Conservation (phyloP, 306 rosid species). For the Quercus bicolor region DNA sequence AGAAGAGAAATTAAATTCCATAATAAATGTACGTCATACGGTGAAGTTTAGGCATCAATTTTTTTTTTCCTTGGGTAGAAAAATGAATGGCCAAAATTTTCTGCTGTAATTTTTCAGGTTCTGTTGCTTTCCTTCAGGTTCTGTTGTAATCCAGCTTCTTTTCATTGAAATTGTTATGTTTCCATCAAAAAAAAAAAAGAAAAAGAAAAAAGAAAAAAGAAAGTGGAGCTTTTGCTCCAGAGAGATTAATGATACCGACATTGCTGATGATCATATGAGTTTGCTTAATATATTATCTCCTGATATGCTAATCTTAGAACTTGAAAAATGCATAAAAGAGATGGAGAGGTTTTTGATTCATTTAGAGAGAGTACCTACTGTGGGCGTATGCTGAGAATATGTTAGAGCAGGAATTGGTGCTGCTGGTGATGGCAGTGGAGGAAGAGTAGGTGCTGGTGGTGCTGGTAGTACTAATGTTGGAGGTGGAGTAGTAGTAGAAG, state of each 20-base stretch:
- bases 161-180: no score
- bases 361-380: conserved; percentile 41
- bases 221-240: background rate
- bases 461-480: conserved; percentile 4
- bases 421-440: conserved; percentile 13
- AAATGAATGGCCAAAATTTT: background rate
- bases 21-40: no score
- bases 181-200: no score
- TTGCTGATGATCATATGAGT: background rate
- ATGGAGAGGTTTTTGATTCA: background rate
- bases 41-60: background rate
- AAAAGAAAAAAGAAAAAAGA: background rate
- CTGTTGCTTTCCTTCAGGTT: no score
- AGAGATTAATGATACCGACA: background rate
- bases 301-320: background rate
- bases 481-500: background rate
- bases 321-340: background rate
- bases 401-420: conserved; percentile 16
- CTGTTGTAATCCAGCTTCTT: no score
- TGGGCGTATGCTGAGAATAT: conserved; percentile 27
- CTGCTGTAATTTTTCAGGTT: background rate
- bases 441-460: background rate
- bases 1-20: background rate
- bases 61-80: background rate
- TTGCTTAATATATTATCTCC: background rate